Evolutionary conservation across 164 flowering plant species (phyloP), one percentile per base, ranked within the genome.

Genomic region (Nymphaea colorata): DNA sequence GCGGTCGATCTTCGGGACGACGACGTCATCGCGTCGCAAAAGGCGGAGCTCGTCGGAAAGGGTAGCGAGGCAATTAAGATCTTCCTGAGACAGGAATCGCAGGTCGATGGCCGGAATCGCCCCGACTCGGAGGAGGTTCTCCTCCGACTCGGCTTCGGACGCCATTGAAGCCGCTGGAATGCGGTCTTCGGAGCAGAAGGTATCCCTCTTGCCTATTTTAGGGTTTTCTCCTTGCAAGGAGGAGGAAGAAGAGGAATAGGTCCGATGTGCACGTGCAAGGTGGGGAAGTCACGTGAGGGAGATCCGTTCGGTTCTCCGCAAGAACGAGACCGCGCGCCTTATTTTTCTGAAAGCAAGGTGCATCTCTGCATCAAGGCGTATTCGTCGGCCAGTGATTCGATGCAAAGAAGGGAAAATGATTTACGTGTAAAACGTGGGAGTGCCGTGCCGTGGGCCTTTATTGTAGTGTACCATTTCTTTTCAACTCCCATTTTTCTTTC

Each of bases 1-100:
- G 55, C 90, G 89, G 75, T 93, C 93, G 78, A 90, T 86, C 74
- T 83, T 80, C 16, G 95, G 92, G 74, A 84, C 79, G 59, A 83
- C 73, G 76, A 81, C 72, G 71, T 83, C 90, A 70, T 76, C 82
- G 74, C 65, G 65, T 62, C 67, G 76, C 67, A 73, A 72, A 67
- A 78, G 76, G 76, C 74, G 66, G 59, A 85, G 47, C 67, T 74
- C 67, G 57, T 76, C 12, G 57, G 89, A 81, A 75, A 80, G 79
- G 71, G 63, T 80, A 43, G 95, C 83, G 67, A 88, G 83, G 5
- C 90, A 72, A 67, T 73, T 76, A 67, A 93, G 87, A n/a, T 93
- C 98, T 0, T 95, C 76, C 67, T 86, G 92, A 17, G 98, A 77
- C 43, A 93, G 79, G 62, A 80, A 72, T 25, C 90, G 87, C 71